These are phyloP conservation scores for Medicago truncatula DNA, from an alignment of 306 rosid species.

Conservation along the genomic window DNA sequence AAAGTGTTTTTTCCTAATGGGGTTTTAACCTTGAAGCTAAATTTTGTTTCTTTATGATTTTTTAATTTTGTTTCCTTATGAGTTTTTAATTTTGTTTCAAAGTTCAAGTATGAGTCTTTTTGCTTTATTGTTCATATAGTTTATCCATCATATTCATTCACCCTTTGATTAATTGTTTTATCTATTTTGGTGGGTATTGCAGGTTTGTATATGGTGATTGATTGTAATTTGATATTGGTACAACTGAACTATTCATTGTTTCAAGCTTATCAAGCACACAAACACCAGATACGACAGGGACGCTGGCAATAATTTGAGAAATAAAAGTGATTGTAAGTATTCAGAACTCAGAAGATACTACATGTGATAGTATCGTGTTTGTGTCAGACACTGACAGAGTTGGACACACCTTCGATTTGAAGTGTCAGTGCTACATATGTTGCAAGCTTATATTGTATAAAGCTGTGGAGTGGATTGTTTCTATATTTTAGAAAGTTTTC, in stretches of 20 bases:
- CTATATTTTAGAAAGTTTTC: slow-evolving; percentile 33
- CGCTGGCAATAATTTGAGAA: too few relatives aligned
- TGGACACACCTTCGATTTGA: too few relatives aligned
- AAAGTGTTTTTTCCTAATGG: slow-evolving; percentile 19
- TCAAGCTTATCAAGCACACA: too few relatives aligned
- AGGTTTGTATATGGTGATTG: slow-evolving; percentile 27
- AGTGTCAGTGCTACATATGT: too few relatives aligned
- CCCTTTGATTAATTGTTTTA: slow-evolving; percentile 5
- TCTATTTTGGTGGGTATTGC: slow-evolving; percentile 34
- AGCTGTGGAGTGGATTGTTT: not conserved
- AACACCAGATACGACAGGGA: too few relatives aligned
- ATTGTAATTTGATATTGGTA: slow-evolving; percentile 14
- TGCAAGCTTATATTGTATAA: not conserved
- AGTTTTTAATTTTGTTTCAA: too few relatives aligned
- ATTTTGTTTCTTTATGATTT: not conserved
- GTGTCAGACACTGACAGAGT: too few relatives aligned
- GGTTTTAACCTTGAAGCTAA: slow-evolving; percentile 12
- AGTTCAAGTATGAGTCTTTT: not conserved
- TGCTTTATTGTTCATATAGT: slow-evolving; percentile 16
- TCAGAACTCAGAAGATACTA: too few relatives aligned
- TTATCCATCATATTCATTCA: not conserved
- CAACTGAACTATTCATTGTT: slow-evolving; percentile 11
- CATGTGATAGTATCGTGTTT: too few relatives aligned
- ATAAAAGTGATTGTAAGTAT: too few relatives aligned
- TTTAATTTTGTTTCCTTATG: too few relatives aligned